Base-by-base conservation (phyloP, 2,329 filamentous ascomycete genomes). In the Stachybotrys elegans region DNA sequence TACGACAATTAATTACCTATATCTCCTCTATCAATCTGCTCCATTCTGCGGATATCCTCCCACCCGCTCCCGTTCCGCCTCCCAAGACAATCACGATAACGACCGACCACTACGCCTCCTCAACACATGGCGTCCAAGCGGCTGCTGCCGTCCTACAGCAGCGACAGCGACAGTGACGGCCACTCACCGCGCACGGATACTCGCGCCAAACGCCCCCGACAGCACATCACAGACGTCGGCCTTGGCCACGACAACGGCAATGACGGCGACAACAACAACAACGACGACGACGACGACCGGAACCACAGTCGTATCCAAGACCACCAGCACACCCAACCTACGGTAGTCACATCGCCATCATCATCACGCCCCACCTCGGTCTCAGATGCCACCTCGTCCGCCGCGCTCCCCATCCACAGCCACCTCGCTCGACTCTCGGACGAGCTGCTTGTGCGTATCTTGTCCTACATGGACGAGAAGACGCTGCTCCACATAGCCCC, bases 361-460 rank as follows among this genome's bases (percentile, higher is more conserved):
- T 42, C 16, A 32, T 43, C 19, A 13, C 12, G 6, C 13, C 27
- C 3, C 6, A 38, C 4, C n/a, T n/a, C 34, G 17, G 16, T 22
- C 31, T 20, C 41, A 34, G 13, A 61, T 61, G 58, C 40, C 43
- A 9, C 43, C n/a, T n/a, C n/a, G n/a, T n/a, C n/a, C n/a, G n/a
- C n/a, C n/a, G n/a, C n/a, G n/a, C n/a, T 48, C 39, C 49, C 48
- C 13, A 32, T 29, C 48, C 3, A 22, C 38, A 35, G 41, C 43
- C 21, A 22, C 39, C 63, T 96, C 14, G 88, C 88, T 6, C 68
- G 66, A 8, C 73, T 97, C 42, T 95, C 90, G 49, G 88, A 95
- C 62, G 93, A 98, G 65, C 73, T 97, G 25, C 76, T 95, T 23
- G 70, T 97, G 44, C 86, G 90, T 54, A 86, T 96, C 48, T 73